These are phyloP conservation scores for Hypoxylon sp. DNA, from an alignment of 2,329 filamentous ascomycete genomes.

Conservation along the genomic window DNA sequence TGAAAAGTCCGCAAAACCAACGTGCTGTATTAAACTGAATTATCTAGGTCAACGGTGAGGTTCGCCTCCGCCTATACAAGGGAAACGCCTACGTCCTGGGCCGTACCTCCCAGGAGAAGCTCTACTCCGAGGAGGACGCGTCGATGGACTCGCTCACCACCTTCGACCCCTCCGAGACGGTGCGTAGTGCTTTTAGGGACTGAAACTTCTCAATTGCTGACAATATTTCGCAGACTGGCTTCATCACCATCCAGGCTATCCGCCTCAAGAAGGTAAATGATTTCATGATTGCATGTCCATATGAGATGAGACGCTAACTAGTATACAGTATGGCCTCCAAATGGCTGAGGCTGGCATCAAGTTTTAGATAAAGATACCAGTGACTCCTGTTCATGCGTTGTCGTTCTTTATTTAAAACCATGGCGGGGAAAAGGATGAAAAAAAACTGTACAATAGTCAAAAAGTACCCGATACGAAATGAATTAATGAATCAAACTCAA, in stretches of 20 bases:
- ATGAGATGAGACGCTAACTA: slow-evolving; percentile 35
- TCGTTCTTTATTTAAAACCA: neutral
- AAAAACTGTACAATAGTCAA: neutral
- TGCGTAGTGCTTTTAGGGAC: slow-evolving; percentile 46
- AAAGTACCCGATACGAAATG: neutral
- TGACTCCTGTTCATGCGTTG: neutral
- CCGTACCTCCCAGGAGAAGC: slow-evolving; percentile 63
- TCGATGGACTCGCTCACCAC: slow-evolving; percentile 66
- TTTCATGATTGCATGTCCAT: neutral
- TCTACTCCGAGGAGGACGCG: slow-evolving; percentile 65
- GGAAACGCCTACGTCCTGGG: slow-evolving; percentile 62
- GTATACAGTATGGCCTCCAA: neutral
- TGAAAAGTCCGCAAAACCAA: neutral
- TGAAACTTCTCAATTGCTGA: slow-evolving; percentile 53
- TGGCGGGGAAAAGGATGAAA: neutral
- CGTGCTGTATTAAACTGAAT: neutral
- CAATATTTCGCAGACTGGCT: slow-evolving; percentile 55
- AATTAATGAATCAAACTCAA: neutral
- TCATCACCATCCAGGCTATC: slow-evolving; percentile 79
- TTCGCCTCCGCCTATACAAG: slow-evolving; percentile 38
- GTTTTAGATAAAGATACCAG: neutral
- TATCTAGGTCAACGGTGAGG: neutral
- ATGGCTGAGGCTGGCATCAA: slow-evolving; percentile 2
- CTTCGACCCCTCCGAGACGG: slow-evolving; percentile 55
- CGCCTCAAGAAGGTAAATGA: slow-evolving; percentile 66